Conservation (phyloP, 2,329 filamentous ascomycete genomes). For the Lasiodiplodia citricola region DNA sequence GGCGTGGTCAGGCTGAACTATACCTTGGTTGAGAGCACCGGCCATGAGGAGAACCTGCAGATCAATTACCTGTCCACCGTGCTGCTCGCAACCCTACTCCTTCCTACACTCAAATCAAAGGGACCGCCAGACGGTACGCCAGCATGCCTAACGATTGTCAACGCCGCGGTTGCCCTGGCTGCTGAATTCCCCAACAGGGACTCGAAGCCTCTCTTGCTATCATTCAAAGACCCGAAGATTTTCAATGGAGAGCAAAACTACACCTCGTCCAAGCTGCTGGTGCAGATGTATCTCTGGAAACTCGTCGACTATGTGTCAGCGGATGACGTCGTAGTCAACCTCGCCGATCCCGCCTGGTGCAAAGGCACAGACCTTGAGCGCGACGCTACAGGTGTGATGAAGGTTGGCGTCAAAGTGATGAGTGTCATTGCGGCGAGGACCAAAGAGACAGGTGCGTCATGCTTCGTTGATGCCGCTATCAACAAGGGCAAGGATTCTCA, state of each 20-base stretch:
- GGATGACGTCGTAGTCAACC: neutral
- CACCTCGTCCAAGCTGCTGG: neutral
- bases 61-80: neutral
- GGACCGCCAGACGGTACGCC: no score
- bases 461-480: neutral
- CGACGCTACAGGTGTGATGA: neutral
- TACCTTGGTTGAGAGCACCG: conserved; percentile 28
- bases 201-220: neutral
- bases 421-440: neutral
- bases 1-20: conserved; percentile 34
- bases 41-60: neutral
- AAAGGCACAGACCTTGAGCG: neutral
- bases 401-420: neutral
- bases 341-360: neutral
- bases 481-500: neutral
- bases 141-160: neutral
- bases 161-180: neutral
- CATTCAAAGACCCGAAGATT: neutral
- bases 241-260: neutral
- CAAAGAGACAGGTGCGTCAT: neutral
- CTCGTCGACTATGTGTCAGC: neutral
- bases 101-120: neutral
- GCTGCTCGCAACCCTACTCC: neutral
- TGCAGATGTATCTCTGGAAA: neutral
- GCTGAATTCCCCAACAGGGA: neutral